Conservation (phyloP, 2,329 filamentous ascomycete species). For the Botrytis hyacinthi region DNA sequence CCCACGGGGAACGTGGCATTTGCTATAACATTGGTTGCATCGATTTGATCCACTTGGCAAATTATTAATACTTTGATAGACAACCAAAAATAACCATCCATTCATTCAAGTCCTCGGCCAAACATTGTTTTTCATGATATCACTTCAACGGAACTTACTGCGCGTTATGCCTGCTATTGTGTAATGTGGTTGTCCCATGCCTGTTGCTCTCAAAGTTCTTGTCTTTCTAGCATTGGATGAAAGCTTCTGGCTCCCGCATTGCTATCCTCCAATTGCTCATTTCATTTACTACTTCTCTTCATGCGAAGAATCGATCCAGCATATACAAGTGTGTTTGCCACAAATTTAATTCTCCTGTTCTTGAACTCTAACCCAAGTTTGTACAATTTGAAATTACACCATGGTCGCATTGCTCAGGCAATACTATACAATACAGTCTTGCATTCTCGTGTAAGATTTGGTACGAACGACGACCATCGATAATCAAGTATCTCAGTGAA, state of each 20-base stretch:
- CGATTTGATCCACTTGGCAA: background rate
- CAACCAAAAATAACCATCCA: background rate
- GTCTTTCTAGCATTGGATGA: background rate
- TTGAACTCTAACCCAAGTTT: background rate
- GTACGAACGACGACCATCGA: background rate
- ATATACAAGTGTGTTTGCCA: background rate
- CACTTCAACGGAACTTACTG: background rate
- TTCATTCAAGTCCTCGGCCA: background rate
- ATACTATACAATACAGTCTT: background rate
- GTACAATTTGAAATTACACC: background rate
- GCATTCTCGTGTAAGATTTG: background rate
- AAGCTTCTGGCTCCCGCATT: background rate
- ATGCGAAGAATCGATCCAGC: background rate
- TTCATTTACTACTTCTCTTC: background rate
- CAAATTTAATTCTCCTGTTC: background rate
- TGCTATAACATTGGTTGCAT: background rate
- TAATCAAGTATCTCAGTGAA: no score
- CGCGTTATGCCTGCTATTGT: background rate
- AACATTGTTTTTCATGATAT: no score
- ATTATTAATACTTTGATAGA: background rate
- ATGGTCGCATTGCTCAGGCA: background rate
- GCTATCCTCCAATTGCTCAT: background rate
- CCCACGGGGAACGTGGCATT: slow-evolving; percentile 11
- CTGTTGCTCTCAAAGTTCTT: background rate
- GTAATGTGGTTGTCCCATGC: background rate